Evolutionary conservation across 257 asterid genomes (phyloP), one percentile per base, ranked within the genome.

Genomic region (Solanum verrucosum): DNA sequence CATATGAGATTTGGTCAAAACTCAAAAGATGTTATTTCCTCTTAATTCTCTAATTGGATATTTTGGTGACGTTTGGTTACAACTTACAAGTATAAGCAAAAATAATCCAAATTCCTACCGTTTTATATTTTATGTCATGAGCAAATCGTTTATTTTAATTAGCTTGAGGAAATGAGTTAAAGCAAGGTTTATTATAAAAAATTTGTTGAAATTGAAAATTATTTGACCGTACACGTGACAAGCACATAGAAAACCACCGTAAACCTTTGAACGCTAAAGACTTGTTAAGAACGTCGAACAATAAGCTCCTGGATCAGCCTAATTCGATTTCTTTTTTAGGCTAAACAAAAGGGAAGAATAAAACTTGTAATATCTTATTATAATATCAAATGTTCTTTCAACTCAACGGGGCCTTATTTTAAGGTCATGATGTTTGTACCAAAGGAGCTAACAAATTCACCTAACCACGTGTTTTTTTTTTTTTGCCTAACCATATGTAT

Each of bases 191-290:
- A 10, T 25, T 67, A 9, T 56, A 56, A 56, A 56, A 56, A 7
- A 0, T 56, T 2, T 56, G 0, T 8, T 56, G 25, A 20, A 56
- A 56, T 56, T 0, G 5, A 56, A 56, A 3, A 56, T 56, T 56
- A 56, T 56, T 20, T 20, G 9, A 56, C 65, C 5, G 2, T 3
- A 59, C 25, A 59, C 5, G 67, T 59, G 67, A 56, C 5, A 56
- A 7, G 67, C 15, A 25, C n/a, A 65, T 7, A 25, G 29, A 25
- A 5, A n/a, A 67, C 8, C n/a, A 65, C 2, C 1, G n/a, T 65
- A 0, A 65, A 65, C 31, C 31, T 65, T 63, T 63, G 29, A 23
- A 63, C 31, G 7, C 6, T 63, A 0, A 0, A 63, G 31, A 63
- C 10, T 68, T 27, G 74, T 27, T 68, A 68, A 67, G 35, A 68